phyloP scores from a whole-genome alignment of 345 rosid species.

The Ceriops tagal region DNA sequence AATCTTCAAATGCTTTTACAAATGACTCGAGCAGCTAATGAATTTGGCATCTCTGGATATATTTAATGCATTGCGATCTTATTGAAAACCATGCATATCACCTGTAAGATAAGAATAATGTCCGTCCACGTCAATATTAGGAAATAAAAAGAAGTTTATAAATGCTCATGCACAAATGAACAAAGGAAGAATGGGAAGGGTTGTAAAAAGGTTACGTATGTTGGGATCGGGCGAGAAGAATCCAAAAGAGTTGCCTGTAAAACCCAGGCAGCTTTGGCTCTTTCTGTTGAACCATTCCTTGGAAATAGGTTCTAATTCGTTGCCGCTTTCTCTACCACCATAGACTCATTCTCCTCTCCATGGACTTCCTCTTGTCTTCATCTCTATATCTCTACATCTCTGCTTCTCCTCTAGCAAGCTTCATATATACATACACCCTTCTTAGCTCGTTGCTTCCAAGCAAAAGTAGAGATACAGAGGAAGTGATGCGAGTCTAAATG shows the following conservation, averaged over 20 bases:
- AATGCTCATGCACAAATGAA: too few relatives aligned
- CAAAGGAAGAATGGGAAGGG: background rate
- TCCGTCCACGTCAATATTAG: too few relatives aligned
- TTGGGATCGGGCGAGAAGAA: conserved; percentile 16
- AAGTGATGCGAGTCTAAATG: background rate
- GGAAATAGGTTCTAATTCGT: background rate
- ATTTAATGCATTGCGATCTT: too few relatives aligned
- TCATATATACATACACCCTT: background rate
- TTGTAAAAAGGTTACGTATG: background rate
- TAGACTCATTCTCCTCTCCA: background rate
- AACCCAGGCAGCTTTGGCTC: conserved; percentile 37
- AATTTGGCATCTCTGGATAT: too few relatives aligned
- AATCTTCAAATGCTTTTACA: too few relatives aligned
- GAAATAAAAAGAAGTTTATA: too few relatives aligned
- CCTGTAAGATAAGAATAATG: too few relatives aligned
- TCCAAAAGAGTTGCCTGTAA: conserved; percentile 30
- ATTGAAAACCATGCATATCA: too few relatives aligned
- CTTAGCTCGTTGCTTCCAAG: background rate
- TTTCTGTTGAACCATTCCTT: conserved; percentile 23
- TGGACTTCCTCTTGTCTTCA: conserved; percentile 22
- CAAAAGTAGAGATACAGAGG: background rate
- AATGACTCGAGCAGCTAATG: too few relatives aligned
- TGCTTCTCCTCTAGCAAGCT: background rate
- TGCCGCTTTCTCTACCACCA: conserved; percentile 23
- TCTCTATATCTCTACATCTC: background rate